Conservation (phyloP, 495 filamentous ascomycete genomes). For the Penicillium angulare region DNA sequence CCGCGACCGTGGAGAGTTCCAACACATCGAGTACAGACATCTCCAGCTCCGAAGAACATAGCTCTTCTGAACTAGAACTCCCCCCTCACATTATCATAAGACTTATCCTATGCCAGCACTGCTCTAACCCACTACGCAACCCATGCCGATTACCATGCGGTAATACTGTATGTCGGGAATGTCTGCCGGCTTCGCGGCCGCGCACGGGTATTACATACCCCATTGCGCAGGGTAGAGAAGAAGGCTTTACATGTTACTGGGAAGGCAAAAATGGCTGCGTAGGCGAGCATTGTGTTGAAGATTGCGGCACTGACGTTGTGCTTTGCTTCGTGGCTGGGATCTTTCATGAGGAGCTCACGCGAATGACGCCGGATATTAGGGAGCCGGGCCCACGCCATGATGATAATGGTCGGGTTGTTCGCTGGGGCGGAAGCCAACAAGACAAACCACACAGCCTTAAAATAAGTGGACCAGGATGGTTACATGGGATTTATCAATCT, state of each 20-base stretch:
- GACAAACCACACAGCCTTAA: slow-evolving; percentile 14
- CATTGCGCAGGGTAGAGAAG: slow-evolving; percentile 56
- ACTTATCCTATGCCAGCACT: slow-evolving; percentile 71
- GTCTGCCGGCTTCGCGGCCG: slow-evolving; percentile 62
- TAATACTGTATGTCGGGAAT: slow-evolving; percentile 69
- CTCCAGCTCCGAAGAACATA: slow-evolving; percentile 30
- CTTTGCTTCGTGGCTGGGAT: slow-evolving; percentile 62
- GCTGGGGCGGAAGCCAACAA: slow-evolving; percentile 33
- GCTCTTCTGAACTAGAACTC: slow-evolving; percentile 47
- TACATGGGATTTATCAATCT: slow-evolving; percentile 32
- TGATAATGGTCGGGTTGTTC: slow-evolving; percentile 40
- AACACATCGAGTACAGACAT: too few relatives aligned
- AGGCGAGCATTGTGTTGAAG: slow-evolving; percentile 69
- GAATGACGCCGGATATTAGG: slow-evolving; percentile 17
- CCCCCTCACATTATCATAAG: slow-evolving; percentile 54
- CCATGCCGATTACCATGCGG: slow-evolving; percentile 85
- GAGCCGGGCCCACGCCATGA: slow-evolving; percentile 29
- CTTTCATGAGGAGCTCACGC: slow-evolving; percentile 46
- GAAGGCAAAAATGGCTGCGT: slow-evolving; percentile 47
- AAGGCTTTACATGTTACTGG: slow-evolving; percentile 73
- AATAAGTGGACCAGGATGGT: slow-evolving; percentile 11
- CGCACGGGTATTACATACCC: slow-evolving; percentile 75
- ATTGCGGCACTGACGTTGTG: slow-evolving; percentile 75
- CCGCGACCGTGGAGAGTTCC: slow-evolving; percentile 9
- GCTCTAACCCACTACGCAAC: slow-evolving; percentile 62